phyloP scores from a whole-genome alignment of 345 rosid species.

The Psidium friedrichsthalianum region DNA sequence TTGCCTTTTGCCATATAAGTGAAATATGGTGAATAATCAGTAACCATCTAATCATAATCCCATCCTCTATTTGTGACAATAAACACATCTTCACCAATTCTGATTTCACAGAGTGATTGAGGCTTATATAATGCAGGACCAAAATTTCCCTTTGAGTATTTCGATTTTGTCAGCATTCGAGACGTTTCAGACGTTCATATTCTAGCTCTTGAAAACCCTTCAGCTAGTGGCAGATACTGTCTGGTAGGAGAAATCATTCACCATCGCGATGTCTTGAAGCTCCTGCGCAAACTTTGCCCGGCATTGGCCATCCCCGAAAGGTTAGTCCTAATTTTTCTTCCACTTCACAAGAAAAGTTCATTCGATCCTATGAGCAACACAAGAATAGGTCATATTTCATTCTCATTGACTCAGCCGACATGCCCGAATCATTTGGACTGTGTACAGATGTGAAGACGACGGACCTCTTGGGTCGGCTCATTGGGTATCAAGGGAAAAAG shows the following conservation, averaged over 20 bases:
- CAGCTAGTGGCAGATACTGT: slow-evolving; percentile 33
- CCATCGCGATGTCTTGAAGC: background rate
- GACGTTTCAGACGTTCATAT: slow-evolving; percentile 51
- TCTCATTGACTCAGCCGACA: background rate
- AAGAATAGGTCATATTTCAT: background rate
- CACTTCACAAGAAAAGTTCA: background rate
- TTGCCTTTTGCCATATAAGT: background rate
- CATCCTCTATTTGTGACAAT: background rate
- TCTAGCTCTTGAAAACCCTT: slow-evolving; percentile 33
- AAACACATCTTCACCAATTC: background rate
- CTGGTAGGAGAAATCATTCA: slow-evolving; percentile 14
- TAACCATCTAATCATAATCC: background rate
- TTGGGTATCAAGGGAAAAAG: too few species aligned
- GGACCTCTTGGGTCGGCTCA: slow-evolving; percentile 1
- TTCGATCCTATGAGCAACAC: background rate
- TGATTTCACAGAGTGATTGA: background rate
- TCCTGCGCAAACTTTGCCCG: slow-evolving; percentile 15
- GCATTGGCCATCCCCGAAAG: slow-evolving; percentile 3
- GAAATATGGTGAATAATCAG: background rate
- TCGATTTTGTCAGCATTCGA: slow-evolving; percentile 27
- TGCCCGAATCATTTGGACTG: background rate
- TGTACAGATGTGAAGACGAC: slow-evolving; percentile 19
- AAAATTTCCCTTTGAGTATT: background rate
- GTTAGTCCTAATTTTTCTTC: slow-evolving; percentile 1
- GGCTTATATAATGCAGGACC: slow-evolving; percentile 2